Evolutionary conservation across 768 basidiomycete genomes (phyloP).

Genomic region (Lactarius deliciosus): DNA sequence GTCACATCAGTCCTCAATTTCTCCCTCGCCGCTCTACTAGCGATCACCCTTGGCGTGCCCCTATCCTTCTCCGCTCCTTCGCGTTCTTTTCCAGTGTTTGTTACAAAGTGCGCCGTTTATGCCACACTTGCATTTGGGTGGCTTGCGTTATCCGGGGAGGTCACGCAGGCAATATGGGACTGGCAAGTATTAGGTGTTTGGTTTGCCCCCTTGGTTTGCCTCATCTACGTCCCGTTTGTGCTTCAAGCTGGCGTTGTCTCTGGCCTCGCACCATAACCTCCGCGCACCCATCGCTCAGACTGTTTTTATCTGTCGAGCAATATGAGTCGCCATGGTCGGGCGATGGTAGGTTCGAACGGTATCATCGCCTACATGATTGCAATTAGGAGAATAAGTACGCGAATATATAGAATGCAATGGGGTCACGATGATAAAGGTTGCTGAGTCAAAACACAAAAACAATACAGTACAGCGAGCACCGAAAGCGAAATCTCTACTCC

Average conservation of each 20-base stretch:
- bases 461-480: not conserved
- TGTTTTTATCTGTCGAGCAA: not conserved
- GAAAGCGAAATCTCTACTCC: conserved; percentile 24
- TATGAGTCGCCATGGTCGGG: not conserved
- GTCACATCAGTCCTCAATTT: conserved; percentile 90
- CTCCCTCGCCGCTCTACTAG: conserved; percentile 76
- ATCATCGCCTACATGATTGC: not conserved
- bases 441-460: not conserved
- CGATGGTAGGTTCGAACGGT: not conserved
- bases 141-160: conserved; percentile 50
- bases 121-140: conserved; percentile 55
- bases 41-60: conserved; percentile 63
- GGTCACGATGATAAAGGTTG: not conserved
- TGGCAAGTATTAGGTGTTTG: conserved; percentile 81
- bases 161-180: conserved; percentile 58
- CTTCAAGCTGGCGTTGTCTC: conserved; percentile 64
- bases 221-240: conserved; percentile 74
- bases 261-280: conserved; percentile 34
- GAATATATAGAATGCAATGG: not conserved
- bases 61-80: conserved; percentile 49
- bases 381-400: not conserved
- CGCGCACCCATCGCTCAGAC: not conserved
- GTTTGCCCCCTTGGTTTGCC: conserved; percentile 79
- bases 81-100: conserved; percentile 30
- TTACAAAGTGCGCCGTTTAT: conserved; percentile 43